Percentiles rank a stretch among this genome's conserved stretches.
Evolutionary conservation across 2,329 filamentous ascomycete genomes (phyloP).

Genomic region (Colletotrichum eremochloae): DNA sequence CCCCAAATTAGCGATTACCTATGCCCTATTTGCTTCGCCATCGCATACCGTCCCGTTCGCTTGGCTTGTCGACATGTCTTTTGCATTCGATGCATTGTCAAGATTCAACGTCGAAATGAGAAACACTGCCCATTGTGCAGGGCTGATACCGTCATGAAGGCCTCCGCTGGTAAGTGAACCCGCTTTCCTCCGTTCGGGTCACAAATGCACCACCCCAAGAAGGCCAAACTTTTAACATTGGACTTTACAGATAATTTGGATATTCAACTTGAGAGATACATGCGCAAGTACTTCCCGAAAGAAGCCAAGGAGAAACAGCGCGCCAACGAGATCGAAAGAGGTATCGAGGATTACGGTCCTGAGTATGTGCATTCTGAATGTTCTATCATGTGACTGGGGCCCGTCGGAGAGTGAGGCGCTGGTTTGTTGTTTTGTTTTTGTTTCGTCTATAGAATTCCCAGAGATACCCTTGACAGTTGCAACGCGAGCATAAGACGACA

Average conservation of each 20-base stretch:
- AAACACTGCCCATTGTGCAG: slow-evolving; percentile 83
- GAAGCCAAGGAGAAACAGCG: slow-evolving; percentile 76
- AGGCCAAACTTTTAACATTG: not conserved
- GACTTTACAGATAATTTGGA: slow-evolving; percentile 74
- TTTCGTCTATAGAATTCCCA: slow-evolving; percentile 20
- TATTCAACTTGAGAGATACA: slow-evolving; percentile 73
- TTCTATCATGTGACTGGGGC: slow-evolving; percentile 66
- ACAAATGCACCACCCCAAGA: not conserved
- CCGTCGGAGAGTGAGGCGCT: no score
- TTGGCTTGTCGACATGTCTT: slow-evolving; percentile 82
- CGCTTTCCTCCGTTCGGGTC: not conserved
- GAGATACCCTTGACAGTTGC: slow-evolving; percentile 36
- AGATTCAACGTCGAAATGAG: slow-evolving; percentile 79
- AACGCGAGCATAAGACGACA: not conserved
- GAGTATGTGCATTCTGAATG: slow-evolving; percentile 72
- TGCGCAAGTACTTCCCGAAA: slow-evolving; percentile 81
- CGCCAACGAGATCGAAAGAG: slow-evolving; percentile 82
- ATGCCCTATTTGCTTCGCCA: slow-evolving; percentile 83
- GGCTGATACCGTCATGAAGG: slow-evolving; percentile 76
- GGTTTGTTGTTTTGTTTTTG: slow-evolving; percentile 1
- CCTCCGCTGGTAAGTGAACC: slow-evolving; percentile 69
- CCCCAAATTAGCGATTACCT: slow-evolving; percentile 88
- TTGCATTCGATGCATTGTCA: slow-evolving; percentile 86
- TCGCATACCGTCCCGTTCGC: slow-evolving; percentile 86
- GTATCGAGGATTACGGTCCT: slow-evolving; percentile 78